Conservation (phyloP, 73 alveolate genomes). For the Paramecium bursaria region DNA sequence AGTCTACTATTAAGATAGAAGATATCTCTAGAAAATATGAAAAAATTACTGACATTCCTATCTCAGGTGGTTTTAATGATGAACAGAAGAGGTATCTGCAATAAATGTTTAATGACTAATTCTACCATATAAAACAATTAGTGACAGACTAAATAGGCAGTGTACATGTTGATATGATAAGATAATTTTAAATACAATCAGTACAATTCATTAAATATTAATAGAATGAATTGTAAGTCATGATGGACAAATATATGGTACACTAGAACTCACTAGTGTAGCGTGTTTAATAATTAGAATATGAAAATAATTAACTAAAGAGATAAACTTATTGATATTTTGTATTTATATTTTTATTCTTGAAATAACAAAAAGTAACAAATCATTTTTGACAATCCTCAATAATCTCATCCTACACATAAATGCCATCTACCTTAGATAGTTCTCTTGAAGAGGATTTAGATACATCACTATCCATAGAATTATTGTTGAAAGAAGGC, state of each 20-base stretch:
- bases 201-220: not conserved
- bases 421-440: too few relatives aligned
- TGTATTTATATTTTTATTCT: too few relatives aligned
- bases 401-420: too few relatives aligned
- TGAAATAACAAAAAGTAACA: too few relatives aligned
- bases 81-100: conserved; percentile 6
- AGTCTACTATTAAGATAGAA: conserved; percentile 5
- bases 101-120: not conserved
- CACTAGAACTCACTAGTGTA: not conserved
- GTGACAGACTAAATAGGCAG: not conserved
- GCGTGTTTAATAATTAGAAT: conserved; percentile 30
- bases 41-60: not conserved
- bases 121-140: conserved; percentile 9
- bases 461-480: too few relatives aligned
- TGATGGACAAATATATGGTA: conserved; percentile 15
- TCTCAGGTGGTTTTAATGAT: conserved; percentile 13
- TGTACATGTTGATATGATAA: conserved; percentile 24
- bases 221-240: conserved; percentile 4
- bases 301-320: conserved; percentile 33
- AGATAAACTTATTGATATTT: conserved; percentile 54
- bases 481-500: too few relatives aligned
- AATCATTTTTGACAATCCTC: too few relatives aligned
- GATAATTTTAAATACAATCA: conserved; percentile 21
- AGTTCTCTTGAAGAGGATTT: too few relatives aligned
- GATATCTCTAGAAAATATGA: conserved; percentile 49